Evolutionary conservation across 2,329 filamentous ascomycete species (phyloP), one percentile per base, ranked within the genome.

Genomic region (Aureobasidium sp.): DNA sequence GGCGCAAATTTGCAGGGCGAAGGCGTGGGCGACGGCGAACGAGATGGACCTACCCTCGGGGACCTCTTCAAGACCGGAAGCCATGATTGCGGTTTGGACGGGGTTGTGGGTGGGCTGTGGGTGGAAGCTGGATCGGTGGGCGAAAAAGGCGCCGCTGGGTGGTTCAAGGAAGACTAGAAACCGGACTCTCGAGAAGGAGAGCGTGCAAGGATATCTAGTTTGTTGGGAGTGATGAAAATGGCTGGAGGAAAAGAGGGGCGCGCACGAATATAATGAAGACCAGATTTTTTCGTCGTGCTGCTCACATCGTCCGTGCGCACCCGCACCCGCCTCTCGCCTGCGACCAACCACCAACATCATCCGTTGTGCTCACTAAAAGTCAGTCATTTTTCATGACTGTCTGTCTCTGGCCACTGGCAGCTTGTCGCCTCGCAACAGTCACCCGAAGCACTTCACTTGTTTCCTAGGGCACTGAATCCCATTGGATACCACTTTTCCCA

Each of bases 21-120:
- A 11, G 6, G 29, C 37, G 29, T 25, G 45, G 25, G 57, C 44
- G 45, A 22, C 34, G 37, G 34, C 20, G 44, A 39, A 34, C n/a
- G 12, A 39, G 55, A 48, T 39, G 20, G 31, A 87, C 90, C 83
- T 84, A 96, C 91, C 86, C 84, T 96, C 91, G 78, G 90, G 88
- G 81, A 96, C 88, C 79, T 97, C 93, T 85, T 97, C 92, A 83
- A 97, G 91, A 85, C 93, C 93, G 78, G 88, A 87, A 91, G 92
- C 93, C 93, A 97, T 97, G 86, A 89, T 97, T 93, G 90, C 87
- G 87, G 81, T 83, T 80, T 73, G 57, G 78, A 68, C 68, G 70
- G 70, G 71, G 69, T 69, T 67, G 69, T 74, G 69, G 71, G 31
- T 37, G 37, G 51, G 25, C 5, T 29, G 14, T 52, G 7, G 71